Evolutionary conservation across 2,329 filamentous ascomycete genomes (phyloP).

Genomic region (Shiraia bambusicola): DNA sequence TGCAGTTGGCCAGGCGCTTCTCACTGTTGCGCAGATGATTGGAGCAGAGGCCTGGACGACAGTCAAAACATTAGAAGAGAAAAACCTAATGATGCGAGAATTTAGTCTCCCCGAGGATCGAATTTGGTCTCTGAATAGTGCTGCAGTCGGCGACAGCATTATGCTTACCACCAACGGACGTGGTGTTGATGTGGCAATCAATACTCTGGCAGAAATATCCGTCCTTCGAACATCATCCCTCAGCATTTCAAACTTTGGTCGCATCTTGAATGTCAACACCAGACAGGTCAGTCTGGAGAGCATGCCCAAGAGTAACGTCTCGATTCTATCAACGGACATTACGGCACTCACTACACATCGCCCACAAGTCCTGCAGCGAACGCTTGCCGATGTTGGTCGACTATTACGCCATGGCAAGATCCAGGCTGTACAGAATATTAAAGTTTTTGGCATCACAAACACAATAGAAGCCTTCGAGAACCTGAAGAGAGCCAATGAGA

Average conservation of each 20-base stretch:
- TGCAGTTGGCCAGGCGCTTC: conserved; percentile 33
- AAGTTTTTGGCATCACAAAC: conserved; percentile 15
- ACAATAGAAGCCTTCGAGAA: conserved; percentile 15
- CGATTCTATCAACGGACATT: conserved; percentile 16
- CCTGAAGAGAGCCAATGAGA: conserved; percentile 8
- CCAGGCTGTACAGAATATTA: conserved; percentile 6
- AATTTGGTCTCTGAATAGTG: conserved; percentile 33
- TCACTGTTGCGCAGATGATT: conserved; percentile 24
- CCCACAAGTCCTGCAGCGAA: conserved; percentile 17
- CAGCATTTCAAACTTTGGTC: conserved; percentile 45
- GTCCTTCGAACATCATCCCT: conserved; percentile 43
- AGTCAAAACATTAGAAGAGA: conserved; percentile 27
- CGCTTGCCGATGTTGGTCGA: conserved; percentile 16
- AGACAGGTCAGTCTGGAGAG: background rate
- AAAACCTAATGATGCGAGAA: conserved; percentile 16
- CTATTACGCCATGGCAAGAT: conserved; percentile 21
- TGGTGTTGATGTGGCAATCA: conserved; percentile 44
- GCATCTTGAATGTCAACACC: conserved; percentile 12
- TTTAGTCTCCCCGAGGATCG: conserved; percentile 27
- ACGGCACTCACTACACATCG: conserved; percentile 13
- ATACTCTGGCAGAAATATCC: conserved; percentile 22
- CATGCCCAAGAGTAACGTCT: conserved; percentile 8
- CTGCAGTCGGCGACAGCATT: conserved; percentile 27
- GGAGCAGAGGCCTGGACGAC: conserved; percentile 28
- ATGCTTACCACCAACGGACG: conserved; percentile 23